A percentile compares a stretch with the other conserved stretches of the same genome.
phyloP scores from a whole-genome alignment of 83 land plant species.

The Thuja plicata region DNA sequence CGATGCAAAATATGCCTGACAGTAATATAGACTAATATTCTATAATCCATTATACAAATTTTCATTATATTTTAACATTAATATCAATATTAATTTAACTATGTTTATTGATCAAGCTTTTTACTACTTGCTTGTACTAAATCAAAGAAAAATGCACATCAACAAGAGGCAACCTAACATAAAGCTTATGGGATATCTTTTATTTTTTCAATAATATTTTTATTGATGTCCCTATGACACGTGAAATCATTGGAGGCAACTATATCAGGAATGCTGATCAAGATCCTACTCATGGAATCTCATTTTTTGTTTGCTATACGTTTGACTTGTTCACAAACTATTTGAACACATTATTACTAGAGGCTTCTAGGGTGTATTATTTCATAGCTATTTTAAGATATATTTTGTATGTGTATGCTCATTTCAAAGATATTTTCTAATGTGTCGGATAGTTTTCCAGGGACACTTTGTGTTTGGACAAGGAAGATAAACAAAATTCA shows the following conservation, averaged over 20 bases:
- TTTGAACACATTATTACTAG: background rate
- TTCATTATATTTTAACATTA: too few species aligned
- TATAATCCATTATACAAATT: background rate
- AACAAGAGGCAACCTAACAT: background rate
- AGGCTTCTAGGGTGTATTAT: constrained; percentile 3
- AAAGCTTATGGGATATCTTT: background rate
- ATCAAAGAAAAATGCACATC: background rate
- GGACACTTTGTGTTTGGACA: background rate
- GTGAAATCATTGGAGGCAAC: background rate
- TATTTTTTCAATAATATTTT: too few species aligned
- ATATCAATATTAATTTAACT: background rate
- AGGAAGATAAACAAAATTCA: background rate
- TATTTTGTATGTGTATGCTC: background rate
- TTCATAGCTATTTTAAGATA: background rate
- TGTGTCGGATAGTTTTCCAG: background rate
- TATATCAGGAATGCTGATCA: background rate
- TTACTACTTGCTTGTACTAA: background rate
- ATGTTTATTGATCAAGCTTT: background rate
- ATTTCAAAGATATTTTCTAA: constrained; percentile 7
- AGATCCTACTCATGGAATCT: background rate
- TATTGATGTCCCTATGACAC: background rate
- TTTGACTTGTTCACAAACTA: background rate
- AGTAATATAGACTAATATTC: background rate
- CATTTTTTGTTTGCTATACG: background rate
- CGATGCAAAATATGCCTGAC: too few species aligned